Conservation (phyloP, 2,329 filamentous ascomycete genomes). For the Madurella mycetomatis region DNA sequence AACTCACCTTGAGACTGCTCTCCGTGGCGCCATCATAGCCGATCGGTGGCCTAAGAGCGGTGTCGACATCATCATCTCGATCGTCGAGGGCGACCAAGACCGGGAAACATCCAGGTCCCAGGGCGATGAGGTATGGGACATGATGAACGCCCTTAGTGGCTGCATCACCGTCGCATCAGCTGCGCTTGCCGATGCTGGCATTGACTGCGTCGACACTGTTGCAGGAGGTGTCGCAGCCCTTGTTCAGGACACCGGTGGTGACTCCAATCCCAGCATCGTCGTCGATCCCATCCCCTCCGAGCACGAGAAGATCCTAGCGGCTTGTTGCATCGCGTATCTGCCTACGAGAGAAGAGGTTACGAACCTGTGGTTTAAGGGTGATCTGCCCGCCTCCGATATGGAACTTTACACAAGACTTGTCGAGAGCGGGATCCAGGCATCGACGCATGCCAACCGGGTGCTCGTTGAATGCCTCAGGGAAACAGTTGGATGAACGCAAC, state of each 20-base stretch:
- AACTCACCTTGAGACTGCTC: conserved; percentile 83
- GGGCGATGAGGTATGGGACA: conserved; percentile 68
- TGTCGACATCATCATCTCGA: conserved; percentile 88
- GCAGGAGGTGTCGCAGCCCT: conserved; percentile 85
- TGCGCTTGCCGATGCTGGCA: conserved; percentile 88
- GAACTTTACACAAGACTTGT: conserved; percentile 39
- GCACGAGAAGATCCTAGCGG: conserved; percentile 70
- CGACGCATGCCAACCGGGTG: conserved; percentile 40
- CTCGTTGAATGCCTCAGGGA: conserved; percentile 38
- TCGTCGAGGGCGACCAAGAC: conserved; percentile 90
- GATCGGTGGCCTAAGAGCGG: conserved; percentile 98
- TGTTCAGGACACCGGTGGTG: conserved; percentile 43
- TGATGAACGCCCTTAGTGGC: conserved; percentile 86
- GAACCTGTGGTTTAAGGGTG: conserved; percentile 88
- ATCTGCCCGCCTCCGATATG: conserved; percentile 42
- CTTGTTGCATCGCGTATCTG: conserved; percentile 87
- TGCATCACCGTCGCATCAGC: conserved; percentile 93
- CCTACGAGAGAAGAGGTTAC: conserved; percentile 85
- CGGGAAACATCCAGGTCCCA: conserved; percentile 44
- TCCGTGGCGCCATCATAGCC: conserved; percentile 84
- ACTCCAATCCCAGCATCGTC: conserved; percentile 46
- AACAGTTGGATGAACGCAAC: conserved; percentile 25
- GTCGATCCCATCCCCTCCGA: conserved; percentile 81
- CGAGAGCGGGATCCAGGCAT: conserved; percentile 39
- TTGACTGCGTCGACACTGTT: conserved; percentile 90